Base-by-base conservation (phyloP, 441 rosid species). In the Isatis lusitanica region DNA sequence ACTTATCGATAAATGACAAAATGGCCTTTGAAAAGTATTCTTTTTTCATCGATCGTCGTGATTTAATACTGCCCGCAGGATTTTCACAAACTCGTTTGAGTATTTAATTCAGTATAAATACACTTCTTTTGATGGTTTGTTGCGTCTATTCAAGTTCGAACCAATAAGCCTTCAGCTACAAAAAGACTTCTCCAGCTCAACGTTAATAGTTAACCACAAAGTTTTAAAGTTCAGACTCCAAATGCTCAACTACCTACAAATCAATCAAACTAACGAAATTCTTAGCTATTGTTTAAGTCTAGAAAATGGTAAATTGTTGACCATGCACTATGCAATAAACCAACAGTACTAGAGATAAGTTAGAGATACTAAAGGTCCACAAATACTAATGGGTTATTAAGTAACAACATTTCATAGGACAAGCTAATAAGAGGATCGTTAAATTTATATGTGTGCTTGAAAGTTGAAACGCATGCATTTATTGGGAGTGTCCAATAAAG, bases 401-500 rank as follows among this genome's bases (percentile, higher is more conserved):
- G 24, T 21, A 21, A 21, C 24, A 21, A 21, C 24, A 21, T 21
- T 21, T 21, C 26, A 51, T 4, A 50, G n/a, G n/a, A n/a, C n/a
- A n/a, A 50, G 18, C 24, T 50, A 21, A 50, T 7, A 50, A 50
- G 30, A 50, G 24, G 21, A 21, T 21, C 24, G 24, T 21, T 21
- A 21, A 21, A 21, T 21, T 21, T 21, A 21, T 21, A 21, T 30
- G 60, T 31, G 31, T 59, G 64, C 64, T 16, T 59, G 16, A 59
- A 60, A 33, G 46, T 16, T 59, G 16, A 59, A 60, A 33, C 65
- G 48, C 65, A 59, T 59, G 62, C 39, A 52, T 42, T 52, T 52
- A 15, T 12, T 26, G 33, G 12, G 52, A 21, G 42, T 42, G 40
- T 17, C 18, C 42, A 31, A 56, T 33, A 68, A 68, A 68, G 65